Conservation (phyloP, 176 grass and related monocot genomes). For the Puccinellia tenuiflora region DNA sequence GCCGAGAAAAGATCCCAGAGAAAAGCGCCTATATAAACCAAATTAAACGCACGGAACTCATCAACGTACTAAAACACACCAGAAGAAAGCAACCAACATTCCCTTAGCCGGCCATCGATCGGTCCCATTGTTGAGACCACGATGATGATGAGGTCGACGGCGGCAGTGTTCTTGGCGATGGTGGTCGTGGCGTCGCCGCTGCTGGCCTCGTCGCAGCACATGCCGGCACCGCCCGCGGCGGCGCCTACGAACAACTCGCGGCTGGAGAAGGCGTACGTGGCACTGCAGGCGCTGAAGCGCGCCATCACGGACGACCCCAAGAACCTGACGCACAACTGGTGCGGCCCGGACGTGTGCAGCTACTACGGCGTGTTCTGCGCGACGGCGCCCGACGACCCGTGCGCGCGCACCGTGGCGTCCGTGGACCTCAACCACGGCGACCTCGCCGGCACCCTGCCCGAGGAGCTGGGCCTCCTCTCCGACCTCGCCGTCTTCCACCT, state of each 20-base stretch:
- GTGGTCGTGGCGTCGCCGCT: conserved; percentile 18
- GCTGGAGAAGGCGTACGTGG: conserved; percentile 63
- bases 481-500: conserved; percentile 83
- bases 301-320: conserved; percentile 80
- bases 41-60: conserved; percentile 32
- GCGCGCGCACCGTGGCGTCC: conserved; percentile 58
- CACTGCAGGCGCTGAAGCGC: conserved; percentile 73
- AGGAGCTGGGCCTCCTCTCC: conserved; percentile 60
- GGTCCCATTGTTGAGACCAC: background rate
- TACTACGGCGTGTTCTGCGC: conserved; percentile 82
- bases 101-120: background rate
- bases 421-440: conserved; percentile 74
- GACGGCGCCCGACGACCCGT: conserved; percentile 55
- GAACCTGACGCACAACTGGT: conserved; percentile 63
- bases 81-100: conserved; percentile 18
- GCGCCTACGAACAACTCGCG: conserved; percentile 48
- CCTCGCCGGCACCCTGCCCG: conserved; percentile 50
- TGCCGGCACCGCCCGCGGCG: conserved; percentile 3
- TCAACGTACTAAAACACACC: conserved; percentile 16
- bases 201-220: conserved; percentile 39
- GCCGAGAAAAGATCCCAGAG: background rate
- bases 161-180: conserved; percentile 20
- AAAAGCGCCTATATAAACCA: conserved; percentile 48
- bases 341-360: conserved; percentile 67
- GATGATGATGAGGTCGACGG: conserved; percentile 21